phyloP scores from a whole-genome alignment of 2,329 filamentous ascomycete species.

The Hirsutella rhossiliensis region DNA sequence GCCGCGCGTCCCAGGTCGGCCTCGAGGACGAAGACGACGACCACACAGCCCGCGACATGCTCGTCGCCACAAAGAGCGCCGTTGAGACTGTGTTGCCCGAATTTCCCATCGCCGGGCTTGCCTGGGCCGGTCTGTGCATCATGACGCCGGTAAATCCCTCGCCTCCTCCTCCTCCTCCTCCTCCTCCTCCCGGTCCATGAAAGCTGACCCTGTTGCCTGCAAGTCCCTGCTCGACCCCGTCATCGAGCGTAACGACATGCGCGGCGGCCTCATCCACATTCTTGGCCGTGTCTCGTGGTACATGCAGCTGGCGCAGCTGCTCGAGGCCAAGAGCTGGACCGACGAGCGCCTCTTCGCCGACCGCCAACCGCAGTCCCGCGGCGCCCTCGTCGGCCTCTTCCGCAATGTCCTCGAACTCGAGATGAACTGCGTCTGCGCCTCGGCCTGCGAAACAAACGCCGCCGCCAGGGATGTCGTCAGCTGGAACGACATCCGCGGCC shows the following conservation, averaged over 20 bases:
- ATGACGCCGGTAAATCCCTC: slow-evolving; percentile 19
- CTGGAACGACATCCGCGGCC: slow-evolving; percentile 17
- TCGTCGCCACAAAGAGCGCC: slow-evolving; percentile 14
- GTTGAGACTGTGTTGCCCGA: slow-evolving; percentile 13
- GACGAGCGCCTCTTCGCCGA: slow-evolving; percentile 11
- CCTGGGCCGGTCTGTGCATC: slow-evolving; percentile 24
- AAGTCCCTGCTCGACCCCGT: slow-evolving; percentile 24
- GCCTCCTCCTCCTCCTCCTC: not conserved
- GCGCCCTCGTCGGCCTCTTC: slow-evolving; percentile 15
- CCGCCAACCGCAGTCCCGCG: slow-evolving; percentile 9
- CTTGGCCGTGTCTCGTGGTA: slow-evolving; percentile 21
- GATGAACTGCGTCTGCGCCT: slow-evolving; percentile 26
- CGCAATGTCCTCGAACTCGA: slow-evolving; percentile 23
- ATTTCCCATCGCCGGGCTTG: slow-evolving; percentile 17
- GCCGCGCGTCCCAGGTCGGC: slow-evolving; percentile 14
- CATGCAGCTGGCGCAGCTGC: slow-evolving; percentile 17
- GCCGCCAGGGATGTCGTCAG: slow-evolving; percentile 23
- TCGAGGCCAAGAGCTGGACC: slow-evolving; percentile 12
- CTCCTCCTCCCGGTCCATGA: not conserved
- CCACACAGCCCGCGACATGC: slow-evolving; percentile 12
- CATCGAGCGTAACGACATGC: slow-evolving; percentile 17
- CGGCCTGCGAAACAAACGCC: slow-evolving; percentile 23
- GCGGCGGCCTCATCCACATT: slow-evolving; percentile 17
- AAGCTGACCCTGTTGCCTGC: not conserved
- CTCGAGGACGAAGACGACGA: slow-evolving; percentile 13